Evolutionary conservation across 495 filamentous ascomycete genomes (phyloP).

Genomic region (Hypomontagnella submonticulosa): DNA sequence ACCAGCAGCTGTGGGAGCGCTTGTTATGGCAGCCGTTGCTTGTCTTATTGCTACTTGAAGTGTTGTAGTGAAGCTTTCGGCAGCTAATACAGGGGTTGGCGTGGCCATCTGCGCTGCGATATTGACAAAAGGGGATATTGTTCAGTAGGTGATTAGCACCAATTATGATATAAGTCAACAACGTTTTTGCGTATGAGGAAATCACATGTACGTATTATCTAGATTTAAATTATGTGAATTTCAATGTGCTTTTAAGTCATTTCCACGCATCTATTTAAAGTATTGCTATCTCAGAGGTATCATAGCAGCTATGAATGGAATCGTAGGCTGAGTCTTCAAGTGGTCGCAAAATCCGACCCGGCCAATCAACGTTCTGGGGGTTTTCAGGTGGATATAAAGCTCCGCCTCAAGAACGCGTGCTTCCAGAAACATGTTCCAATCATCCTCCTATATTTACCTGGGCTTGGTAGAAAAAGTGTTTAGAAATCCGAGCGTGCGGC

Average conservation of each 20-base stretch:
- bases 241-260: no score
- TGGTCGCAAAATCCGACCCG: conserved; percentile 30
- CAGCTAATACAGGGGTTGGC: not conserved
- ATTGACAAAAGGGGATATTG: not conserved
- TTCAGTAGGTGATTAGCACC: not conserved
- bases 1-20: not conserved
- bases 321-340: conserved; percentile 12
- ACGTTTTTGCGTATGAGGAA: no score
- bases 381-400: not conserved
- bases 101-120: conserved; percentile 10
- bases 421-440: no score
- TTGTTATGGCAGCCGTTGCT: conserved; percentile 14
- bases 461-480: no score
- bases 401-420: conserved; percentile 13
- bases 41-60: conserved; percentile 11
- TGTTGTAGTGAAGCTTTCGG: not conserved
- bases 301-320: conserved; percentile 6
- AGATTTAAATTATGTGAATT: no score
- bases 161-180: no score
- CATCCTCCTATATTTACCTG: no score
- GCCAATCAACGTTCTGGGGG: conserved; percentile 24
- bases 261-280: not conserved
- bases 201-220: no score
- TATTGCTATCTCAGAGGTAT: not conserved
- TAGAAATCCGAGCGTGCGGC: no score